A percentile compares a stretch with the other conserved stretches of the same genome.
These are phyloP conservation scores for Huntiella moniliformis DNA, from an alignment of 2,329 filamentous ascomycete genomes.

Conservation along the genomic window DNA sequence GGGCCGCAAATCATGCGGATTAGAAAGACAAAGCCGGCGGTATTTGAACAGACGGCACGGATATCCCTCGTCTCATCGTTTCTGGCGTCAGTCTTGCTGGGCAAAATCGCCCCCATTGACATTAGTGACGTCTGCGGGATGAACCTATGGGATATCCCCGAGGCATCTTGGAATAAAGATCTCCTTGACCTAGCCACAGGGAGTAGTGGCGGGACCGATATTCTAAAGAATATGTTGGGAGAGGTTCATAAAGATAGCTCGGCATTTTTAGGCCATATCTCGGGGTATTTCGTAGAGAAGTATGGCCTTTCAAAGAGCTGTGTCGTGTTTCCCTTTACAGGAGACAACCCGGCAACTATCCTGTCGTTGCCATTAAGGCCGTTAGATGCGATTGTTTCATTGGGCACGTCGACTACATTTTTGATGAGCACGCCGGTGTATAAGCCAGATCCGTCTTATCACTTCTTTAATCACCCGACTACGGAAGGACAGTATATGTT, in stretches of 20 bases:
- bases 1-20: conserved; percentile 92
- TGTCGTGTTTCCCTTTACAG: conserved; percentile 70
- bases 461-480: conserved; percentile 96
- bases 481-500: conserved; percentile 93
- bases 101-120: conserved; percentile 71
- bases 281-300: conserved; percentile 56
- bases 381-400: conserved; percentile 80
- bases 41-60: conserved; percentile 61
- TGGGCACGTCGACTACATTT: conserved; percentile 92
- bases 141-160: conserved; percentile 84
- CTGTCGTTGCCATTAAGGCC: conserved; percentile 73
- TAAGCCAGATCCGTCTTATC: conserved; percentile 74
- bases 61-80: conserved; percentile 95
- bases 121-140: conserved; percentile 91
- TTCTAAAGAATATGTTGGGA: conserved; percentile 60
- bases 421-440: conserved; percentile 92
- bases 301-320: conserved; percentile 65
- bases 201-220: conserved; percentile 29
- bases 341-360: conserved; percentile 92
- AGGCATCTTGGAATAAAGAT: conserved; percentile 52
- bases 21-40: conserved; percentile 57
- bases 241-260: conserved; percentile 65
- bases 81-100: conserved; percentile 76
- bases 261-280: conserved; percentile 54
- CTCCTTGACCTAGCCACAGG: conserved; percentile 62